Evolutionary conservation across 1,139 yeast species (phyloP), one percentile per base, ranked within the genome.

Genomic region (Diutina mesorugosa): DNA sequence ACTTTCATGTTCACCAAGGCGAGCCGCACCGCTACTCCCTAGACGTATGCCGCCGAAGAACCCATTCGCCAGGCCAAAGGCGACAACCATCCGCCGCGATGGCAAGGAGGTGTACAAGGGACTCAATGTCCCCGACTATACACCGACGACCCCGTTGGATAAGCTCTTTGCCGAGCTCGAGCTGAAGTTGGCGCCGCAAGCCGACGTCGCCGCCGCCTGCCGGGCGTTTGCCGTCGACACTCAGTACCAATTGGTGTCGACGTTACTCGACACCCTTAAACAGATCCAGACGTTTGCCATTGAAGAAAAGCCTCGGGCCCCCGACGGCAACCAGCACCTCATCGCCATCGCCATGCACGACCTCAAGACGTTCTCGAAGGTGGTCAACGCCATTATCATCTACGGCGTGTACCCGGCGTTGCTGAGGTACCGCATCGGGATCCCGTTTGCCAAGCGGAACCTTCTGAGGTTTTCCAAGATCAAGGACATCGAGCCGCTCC

Each of bases 271-370:
- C 6, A 29, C 35, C 8, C 45, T 50, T 7, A 9, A 28, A 30
- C 12, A 50, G 6, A 32, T 50, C 6, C 53, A 50, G 14, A n/a
- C 21, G n/a, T 18, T 30, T 4, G n/a, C 53, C 7, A 16, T 50
- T n/a, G 45, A 12, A n/a, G 35, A n/a, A 8, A 32, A 50, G 21
- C 30, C 14, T 2, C 35, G 16, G 5, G 51, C 21, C 12, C 51
- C 51, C 9, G 51, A 47, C 8, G 29, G 26, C 12, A 50, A 41
- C 55, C 65, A 74, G 6, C 68, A 78, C 54, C 66, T 87, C 56
- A 78, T 91, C 21, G 74, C 86, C 7, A 85, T 91, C 16, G 88
- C 97, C 0, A 72, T 91, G 10, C 91, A 89, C 64, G 98, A 91
- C 66, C 83, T 91, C 74, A 85, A 84, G 65, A 79, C 82, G 2